Percentiles rank a stretch among this genome's conserved stretches.
phyloP scores from a whole-genome alignment of 176 grass and related monocot species.

The Themeda triandra region DNA sequence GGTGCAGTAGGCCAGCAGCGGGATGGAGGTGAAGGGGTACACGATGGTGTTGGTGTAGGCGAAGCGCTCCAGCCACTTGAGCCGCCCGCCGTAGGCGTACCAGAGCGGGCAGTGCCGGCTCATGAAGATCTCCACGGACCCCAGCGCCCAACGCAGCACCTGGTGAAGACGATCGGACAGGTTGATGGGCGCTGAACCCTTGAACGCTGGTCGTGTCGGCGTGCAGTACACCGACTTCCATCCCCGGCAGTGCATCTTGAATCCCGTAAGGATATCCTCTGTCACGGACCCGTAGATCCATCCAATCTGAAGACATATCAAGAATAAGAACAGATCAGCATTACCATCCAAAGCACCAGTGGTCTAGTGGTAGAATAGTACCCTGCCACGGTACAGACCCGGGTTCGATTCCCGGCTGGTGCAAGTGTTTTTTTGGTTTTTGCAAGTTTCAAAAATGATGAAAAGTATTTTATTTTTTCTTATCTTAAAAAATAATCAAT shows the following conservation, averaged over 20 bases:
- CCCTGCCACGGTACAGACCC: conserved; percentile 81
- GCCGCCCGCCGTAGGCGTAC: conserved; percentile 85
- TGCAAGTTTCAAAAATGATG: not conserved
- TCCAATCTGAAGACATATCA: conserved; percentile 33
- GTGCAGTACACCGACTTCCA: conserved; percentile 96
- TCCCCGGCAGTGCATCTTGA: conserved; percentile 98
- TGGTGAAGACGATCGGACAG: conserved; percentile 79
- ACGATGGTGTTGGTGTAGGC: conserved; percentile 99
- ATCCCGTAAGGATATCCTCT: conserved; percentile 88
- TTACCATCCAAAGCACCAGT: conserved; percentile 51
- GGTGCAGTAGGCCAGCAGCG: conserved; percentile 82
- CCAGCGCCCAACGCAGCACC: conserved; percentile 81
- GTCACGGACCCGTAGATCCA: conserved; percentile 96
- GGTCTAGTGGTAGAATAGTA: conserved; percentile 85
- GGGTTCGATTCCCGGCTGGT: conserved; percentile 60
- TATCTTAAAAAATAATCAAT: no score
- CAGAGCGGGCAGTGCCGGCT: conserved; percentile 93
- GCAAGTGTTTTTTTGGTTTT: not conserved
- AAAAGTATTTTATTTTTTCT: no score
- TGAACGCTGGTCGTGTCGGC: conserved; percentile 58
- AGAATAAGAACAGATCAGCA: rapidly evolving
- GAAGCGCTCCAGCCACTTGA: conserved; percentile 93
- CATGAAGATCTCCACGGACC: conserved; percentile 91
- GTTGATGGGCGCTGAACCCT: conserved; percentile 89
- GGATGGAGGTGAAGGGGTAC: conserved; percentile 94